phyloP scores from a whole-genome alignment of 2,329 filamentous ascomycete species.

The Plectosphaerella sp. region DNA sequence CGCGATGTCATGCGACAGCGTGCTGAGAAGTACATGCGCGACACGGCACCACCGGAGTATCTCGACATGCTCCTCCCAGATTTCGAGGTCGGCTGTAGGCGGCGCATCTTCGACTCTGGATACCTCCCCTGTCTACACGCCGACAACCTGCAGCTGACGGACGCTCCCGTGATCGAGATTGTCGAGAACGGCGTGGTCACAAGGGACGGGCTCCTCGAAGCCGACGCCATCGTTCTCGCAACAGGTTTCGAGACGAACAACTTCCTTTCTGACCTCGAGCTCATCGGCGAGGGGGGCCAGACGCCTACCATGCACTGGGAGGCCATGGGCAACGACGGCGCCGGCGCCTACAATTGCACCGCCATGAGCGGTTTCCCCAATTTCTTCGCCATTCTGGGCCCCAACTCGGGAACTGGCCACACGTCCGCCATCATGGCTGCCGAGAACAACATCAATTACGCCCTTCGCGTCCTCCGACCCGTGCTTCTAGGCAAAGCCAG shows the following conservation, averaged over 20 bases:
- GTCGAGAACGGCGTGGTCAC: constrained; percentile 33
- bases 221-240: constrained; percentile 57
- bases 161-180: constrained; percentile 43
- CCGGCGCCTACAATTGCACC: constrained; percentile 56
- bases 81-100: constrained; percentile 59
- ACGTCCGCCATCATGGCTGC: constrained; percentile 53
- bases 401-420: constrained; percentile 60
- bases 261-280: constrained; percentile 47
- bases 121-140: constrained; percentile 51
- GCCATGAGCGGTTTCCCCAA: constrained; percentile 60
- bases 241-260: constrained; percentile 56
- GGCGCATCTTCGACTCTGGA: constrained; percentile 54
- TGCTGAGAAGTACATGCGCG: constrained; percentile 35
- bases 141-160: constrained; percentile 40
- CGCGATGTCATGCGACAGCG: constrained; percentile 29
- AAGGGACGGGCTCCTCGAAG: constrained; percentile 35
- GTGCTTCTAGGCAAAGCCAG: constrained; percentile 26
- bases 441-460: constrained; percentile 59
- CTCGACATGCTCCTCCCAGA: constrained; percentile 58
- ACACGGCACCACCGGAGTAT: constrained; percentile 52
- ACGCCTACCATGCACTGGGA: constrained; percentile 53
- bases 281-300: constrained; percentile 45
- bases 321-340: constrained; percentile 43
- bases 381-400: constrained; percentile 59
- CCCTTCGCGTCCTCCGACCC: constrained; percentile 53